Percentiles rank a stretch among this genome's conserved stretches.
phyloP scores from a whole-genome alignment of 129 eudicot genomes.

The Calendula officinalis region DNA sequence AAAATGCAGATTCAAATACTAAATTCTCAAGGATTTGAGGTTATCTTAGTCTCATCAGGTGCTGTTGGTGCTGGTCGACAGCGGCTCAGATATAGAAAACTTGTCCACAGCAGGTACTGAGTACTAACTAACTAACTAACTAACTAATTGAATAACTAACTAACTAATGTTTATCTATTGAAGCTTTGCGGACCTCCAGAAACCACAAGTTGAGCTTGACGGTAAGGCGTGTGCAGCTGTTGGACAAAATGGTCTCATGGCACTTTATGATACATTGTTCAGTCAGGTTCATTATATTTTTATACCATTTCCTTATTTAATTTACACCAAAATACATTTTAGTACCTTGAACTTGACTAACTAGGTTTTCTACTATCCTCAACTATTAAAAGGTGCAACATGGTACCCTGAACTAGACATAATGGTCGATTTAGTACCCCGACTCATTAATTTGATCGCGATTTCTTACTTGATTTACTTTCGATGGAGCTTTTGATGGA shows the following conservation, averaged over 20 bases:
- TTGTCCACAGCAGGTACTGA: slow-evolving; percentile 84
- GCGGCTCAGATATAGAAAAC: slow-evolving; percentile 75
- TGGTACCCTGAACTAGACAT: too few relatives aligned
- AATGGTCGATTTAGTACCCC: too few relatives aligned
- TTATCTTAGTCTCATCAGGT: slow-evolving; percentile 94
- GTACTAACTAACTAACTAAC: slow-evolving; percentile 2
- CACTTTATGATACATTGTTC: slow-evolving; percentile 85
- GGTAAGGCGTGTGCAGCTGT: slow-evolving; percentile 99
- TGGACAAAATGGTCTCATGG: slow-evolving; percentile 99
- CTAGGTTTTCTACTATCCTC: too few relatives aligned
- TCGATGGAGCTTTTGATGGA: too few relatives aligned
- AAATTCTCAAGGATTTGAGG: slow-evolving; percentile 78
- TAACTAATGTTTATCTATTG: slow-evolving; percentile 24
- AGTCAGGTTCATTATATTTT: slow-evolving; percentile 58
- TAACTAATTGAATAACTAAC: slow-evolving; percentile 6
- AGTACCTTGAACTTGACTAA: too few relatives aligned
- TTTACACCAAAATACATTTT: too few relatives aligned
- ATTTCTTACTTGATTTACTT: too few relatives aligned
- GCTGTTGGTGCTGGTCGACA: slow-evolving; percentile 96
- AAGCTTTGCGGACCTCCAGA: slow-evolving; percentile 95
- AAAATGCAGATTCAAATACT: slow-evolving; percentile 71
- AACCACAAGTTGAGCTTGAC: slow-evolving; percentile 89
- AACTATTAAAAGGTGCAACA: too few relatives aligned
- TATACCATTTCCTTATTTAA: not conserved
- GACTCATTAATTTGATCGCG: too few relatives aligned